These are phyloP conservation scores for Colletotrichum noveboracense DNA, from an alignment of 2,329 filamentous ascomycete genomes.

Conservation along the genomic window DNA sequence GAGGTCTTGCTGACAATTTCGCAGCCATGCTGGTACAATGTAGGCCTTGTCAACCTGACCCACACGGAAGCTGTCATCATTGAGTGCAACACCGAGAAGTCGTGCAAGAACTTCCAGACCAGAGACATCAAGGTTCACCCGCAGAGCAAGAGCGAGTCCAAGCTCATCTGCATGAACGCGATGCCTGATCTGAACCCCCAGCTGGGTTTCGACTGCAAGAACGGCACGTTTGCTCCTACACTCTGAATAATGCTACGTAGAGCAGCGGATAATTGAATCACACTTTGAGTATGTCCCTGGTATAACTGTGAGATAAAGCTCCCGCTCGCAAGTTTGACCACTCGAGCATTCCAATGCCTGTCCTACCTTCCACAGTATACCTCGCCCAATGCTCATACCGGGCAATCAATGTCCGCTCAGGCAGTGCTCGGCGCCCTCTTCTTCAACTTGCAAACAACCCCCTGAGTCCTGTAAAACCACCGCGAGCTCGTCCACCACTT, in stretches of 20 bases:
- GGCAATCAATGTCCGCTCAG: background rate
- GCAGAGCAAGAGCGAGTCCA: slow-evolving; percentile 30
- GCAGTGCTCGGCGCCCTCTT: background rate
- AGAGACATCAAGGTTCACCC: slow-evolving; percentile 36
- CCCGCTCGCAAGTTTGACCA: background rate
- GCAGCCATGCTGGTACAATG: slow-evolving; percentile 47
- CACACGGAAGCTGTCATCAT: slow-evolving; percentile 46
- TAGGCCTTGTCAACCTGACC: slow-evolving; percentile 38
- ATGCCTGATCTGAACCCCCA: slow-evolving; percentile 35
- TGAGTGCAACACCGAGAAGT: slow-evolving; percentile 43
- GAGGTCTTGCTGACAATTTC: background rate
- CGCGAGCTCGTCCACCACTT: slow-evolving; percentile 23
- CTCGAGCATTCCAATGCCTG: no score
- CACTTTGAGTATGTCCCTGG: accelerated
- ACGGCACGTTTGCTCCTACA: slow-evolving; percentile 29
- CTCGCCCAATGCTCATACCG: background rate
- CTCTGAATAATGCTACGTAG: background rate
- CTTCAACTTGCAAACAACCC: slow-evolving; percentile 24
- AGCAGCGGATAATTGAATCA: background rate
- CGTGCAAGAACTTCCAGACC: slow-evolving; percentile 39
- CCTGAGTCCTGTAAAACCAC: slow-evolving; percentile 25
- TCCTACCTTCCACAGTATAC: background rate
- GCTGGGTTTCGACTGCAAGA: slow-evolving; percentile 37
- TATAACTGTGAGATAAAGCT: background rate
- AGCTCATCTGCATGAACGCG: slow-evolving; percentile 40